Evolutionary conservation across 495 filamentous ascomycete genomes (phyloP).

Genomic region (Daldinia decipiens): DNA sequence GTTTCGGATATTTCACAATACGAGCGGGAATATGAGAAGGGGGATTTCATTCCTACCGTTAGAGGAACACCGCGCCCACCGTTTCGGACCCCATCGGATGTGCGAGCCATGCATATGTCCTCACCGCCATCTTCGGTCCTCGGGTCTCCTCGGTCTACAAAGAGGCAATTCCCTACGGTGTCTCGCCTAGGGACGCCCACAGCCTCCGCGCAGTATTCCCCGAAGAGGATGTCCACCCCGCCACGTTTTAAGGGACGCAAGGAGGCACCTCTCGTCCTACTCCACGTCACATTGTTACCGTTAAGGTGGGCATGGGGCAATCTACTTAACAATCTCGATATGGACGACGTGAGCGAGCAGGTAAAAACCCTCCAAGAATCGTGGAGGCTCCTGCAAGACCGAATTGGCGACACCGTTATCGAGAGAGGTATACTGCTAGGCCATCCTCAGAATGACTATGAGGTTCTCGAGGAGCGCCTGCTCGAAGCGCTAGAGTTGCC

Average conservation of each 20-base stretch:
- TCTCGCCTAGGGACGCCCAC: conserved; percentile 58
- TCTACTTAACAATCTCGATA: conserved; percentile 57
- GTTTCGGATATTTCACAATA: conserved; percentile 56
- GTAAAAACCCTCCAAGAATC: conserved; percentile 70
- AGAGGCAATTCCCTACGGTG: conserved; percentile 57
- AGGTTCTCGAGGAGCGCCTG: conserved; percentile 90
- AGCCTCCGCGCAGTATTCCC: conserved; percentile 59
- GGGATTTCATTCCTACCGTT: conserved; percentile 54
- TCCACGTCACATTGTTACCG: conserved; percentile 87
- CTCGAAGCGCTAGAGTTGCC: conserved; percentile 86
- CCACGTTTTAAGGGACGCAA: conserved; percentile 59
- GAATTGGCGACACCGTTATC: conserved; percentile 78
- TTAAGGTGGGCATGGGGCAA: conserved; percentile 74
- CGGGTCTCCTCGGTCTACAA: conserved; percentile 59
- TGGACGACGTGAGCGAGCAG: conserved; percentile 61
- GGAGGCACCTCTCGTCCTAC: conserved; percentile 77
- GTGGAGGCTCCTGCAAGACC: conserved; percentile 80
- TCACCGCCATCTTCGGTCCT: conserved; percentile 66
- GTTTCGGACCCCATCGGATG: conserved; percentile 74
- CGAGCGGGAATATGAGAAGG: conserved; percentile 54
- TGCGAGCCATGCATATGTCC: conserved; percentile 82
- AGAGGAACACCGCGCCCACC: conserved; percentile 53
- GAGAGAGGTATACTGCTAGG: conserved; percentile 87
- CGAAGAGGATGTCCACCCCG: conserved; percentile 69
- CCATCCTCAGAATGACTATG: conserved; percentile 90